Evolutionary conservation across 2,329 filamentous ascomycete species (phyloP), one percentile per base, ranked within the genome.

Genomic region (Colletotrichum orchidophilum): DNA sequence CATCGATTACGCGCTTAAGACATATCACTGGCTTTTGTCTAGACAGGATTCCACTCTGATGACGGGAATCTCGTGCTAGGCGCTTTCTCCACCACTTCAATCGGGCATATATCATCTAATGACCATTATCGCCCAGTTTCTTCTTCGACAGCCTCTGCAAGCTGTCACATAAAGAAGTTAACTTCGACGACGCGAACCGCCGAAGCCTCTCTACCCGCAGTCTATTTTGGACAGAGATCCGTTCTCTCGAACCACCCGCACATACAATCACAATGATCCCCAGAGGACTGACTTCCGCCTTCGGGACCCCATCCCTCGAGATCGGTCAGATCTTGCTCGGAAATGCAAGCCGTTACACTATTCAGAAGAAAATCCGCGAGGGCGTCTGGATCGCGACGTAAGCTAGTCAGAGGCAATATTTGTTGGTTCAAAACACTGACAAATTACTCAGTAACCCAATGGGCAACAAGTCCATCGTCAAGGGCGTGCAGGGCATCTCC

Each of bases 281-380:
- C 31, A 63, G 69, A 71, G 69, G 69, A n/a, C 64, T 71, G 33
- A 54, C 64, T 33, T 62, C 59, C 52, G 46, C 58, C 59, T 58
- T 71, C 53, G 69, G 69, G 42, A 71, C 69, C 4, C 69, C 69
- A 53, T 68, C 69, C 64, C 64, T 71, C 27, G 69, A 71, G 46
- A 71, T 71, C 42, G 69, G 69, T 29, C 69, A 71, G 64, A 71
- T 71, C 46, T 27, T 71, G 5, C 69, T 71, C 21, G 69, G 69
- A 49, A 71, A 71, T 9, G 69, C 69, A 18, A 71, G 53, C 64
- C 60, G 69, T 11, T 71, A 71, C 69, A 71, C 69, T 13, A 71
- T 71, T n/a, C 69, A 71, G 59, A 71, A 71, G 64, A 71, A 71
- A 53, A 71, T 71, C n/a, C 69, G 69, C 55, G 69, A 71, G 50